phyloP scores from a whole-genome alignment of 768 basidiomycete species.

The Rhizopogon rudus region DNA sequence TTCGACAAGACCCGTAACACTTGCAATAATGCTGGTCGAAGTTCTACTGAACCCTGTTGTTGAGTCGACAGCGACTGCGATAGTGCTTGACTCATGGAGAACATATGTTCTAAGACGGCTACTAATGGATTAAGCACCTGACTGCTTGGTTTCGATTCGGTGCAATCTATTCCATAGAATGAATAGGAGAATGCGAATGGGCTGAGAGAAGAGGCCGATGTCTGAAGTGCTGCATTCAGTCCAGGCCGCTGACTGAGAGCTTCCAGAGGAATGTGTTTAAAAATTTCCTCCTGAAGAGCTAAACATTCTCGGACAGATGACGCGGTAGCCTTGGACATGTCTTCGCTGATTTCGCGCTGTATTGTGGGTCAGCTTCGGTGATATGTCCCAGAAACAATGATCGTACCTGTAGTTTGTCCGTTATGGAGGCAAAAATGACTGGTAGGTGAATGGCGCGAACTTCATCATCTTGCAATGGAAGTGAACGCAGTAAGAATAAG shows the following conservation, averaged over 20 bases:
- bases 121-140: constrained; percentile 42
- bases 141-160: constrained; percentile 21
- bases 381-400: neutral
- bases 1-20: constrained; percentile 46
- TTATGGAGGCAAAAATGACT: constrained; percentile 62
- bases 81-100: constrained; percentile 41
- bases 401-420: constrained; percentile 61
- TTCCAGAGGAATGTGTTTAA: constrained; percentile 45
- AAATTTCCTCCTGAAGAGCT: constrained; percentile 48
- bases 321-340: constrained; percentile 30
- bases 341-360: constrained; percentile 34
- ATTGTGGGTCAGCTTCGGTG: constrained; percentile 2
- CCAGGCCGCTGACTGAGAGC: constrained; percentile 49
- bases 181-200: constrained; percentile 54
- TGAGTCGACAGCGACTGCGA: constrained; percentile 32
- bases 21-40: constrained; percentile 50
- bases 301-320: constrained; percentile 37
- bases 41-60: constrained; percentile 22
- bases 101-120: constrained; percentile 51
- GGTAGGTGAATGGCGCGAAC: constrained; percentile 78
- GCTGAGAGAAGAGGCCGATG: constrained; percentile 25
- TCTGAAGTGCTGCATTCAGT: constrained; percentile 32
- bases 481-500: constrained; percentile 66
- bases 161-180: constrained; percentile 51
- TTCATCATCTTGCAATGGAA: constrained; percentile 85